Evolutionary conservation across 768 basidiomycete genomes (phyloP), one percentile per base, ranked within the genome.

Genomic region (Coprinopsis sp.): DNA sequence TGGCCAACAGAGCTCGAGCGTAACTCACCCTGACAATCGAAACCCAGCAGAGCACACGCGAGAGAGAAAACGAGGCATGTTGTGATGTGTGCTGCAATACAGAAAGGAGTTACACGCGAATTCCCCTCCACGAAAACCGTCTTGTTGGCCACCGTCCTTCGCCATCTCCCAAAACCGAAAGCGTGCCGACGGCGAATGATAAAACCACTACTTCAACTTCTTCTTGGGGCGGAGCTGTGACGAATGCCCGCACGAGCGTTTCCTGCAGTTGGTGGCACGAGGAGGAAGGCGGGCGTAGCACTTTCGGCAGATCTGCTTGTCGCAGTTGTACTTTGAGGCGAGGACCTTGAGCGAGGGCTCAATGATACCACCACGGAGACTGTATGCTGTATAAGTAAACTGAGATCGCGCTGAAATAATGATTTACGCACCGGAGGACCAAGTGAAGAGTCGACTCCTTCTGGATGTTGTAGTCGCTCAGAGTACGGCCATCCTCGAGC

Each of bases 271-370:
- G 75, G 94, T 97, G 29, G 96, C 96, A 66, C 96, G 92, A 44
- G 94, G 95, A 54, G 96, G 95, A 59, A 98, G 95, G 59, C 96
- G 95, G 36, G 96, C 96, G 69, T 98, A 98, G 77, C 96, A 98
- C 72, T 97, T 97, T 70, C 96, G 92, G 81, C 96, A 98, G 61
- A 97, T 97, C 67, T 94, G 91, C 79, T 95, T 95, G 73, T 96
- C 92, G 68, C 93, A 97, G 75, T 97, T 97, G 83, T 93, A 96
- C 70, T 95, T 95, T 66, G 86, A 79, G 49, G 96, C 96, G 51
- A 98, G 82, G 33, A 92, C 91, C 73, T 97, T 97, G 63, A 99
- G 75, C 55, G 96, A 98, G 52, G 96, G 96, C 74, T 99, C 96
- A 57, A 99, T 98, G 76, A 99, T 92, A 43, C 96, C 96, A 52